Conservation (phyloP, 352 stramenopile species). For the Achlya hypogyna region DNA sequence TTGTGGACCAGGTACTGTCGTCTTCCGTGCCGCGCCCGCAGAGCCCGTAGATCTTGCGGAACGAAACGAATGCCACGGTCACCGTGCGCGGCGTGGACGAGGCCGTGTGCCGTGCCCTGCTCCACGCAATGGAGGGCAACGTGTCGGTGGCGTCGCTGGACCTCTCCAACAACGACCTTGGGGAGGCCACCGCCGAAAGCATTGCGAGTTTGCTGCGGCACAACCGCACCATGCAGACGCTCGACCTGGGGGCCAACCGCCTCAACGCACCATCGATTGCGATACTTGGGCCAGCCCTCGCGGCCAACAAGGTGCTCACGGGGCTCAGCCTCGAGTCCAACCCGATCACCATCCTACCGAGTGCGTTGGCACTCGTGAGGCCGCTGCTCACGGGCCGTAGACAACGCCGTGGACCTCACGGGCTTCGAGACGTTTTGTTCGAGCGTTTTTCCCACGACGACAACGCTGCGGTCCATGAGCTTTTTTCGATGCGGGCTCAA, state of each 20-base stretch:
- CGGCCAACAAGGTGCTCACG: constrained; percentile 38
- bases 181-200: constrained; percentile 30
- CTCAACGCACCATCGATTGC: constrained; percentile 34
- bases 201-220: constrained; percentile 44
- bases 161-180: constrained; percentile 48
- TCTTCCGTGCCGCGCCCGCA: not conserved
- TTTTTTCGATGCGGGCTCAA: constrained; percentile 53
- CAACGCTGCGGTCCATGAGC: constrained; percentile 40
- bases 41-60: constrained; percentile 32
- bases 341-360: constrained; percentile 24
- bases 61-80: constrained; percentile 37
- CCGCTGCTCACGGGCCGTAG: not conserved
- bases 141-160: constrained; percentile 46
- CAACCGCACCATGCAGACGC: constrained; percentile 40
- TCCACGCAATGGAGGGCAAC: constrained; percentile 50
- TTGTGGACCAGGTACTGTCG: constrained; percentile 33
- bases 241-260: constrained; percentile 51
- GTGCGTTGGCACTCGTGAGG: not conserved
- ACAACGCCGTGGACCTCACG: constrained; percentile 2
- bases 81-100: constrained; percentile 39
- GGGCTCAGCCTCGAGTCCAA: constrained; percentile 55
- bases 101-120: constrained; percentile 42
- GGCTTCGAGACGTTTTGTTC: constrained; percentile 6
- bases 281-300: constrained; percentile 31
- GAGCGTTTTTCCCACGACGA: constrained; percentile 4